Percentiles rank a stretch among this genome's conserved stretches.
Conservation (phyloP, 306 rosid genomes). For the Prunus armeniaca region DNA sequence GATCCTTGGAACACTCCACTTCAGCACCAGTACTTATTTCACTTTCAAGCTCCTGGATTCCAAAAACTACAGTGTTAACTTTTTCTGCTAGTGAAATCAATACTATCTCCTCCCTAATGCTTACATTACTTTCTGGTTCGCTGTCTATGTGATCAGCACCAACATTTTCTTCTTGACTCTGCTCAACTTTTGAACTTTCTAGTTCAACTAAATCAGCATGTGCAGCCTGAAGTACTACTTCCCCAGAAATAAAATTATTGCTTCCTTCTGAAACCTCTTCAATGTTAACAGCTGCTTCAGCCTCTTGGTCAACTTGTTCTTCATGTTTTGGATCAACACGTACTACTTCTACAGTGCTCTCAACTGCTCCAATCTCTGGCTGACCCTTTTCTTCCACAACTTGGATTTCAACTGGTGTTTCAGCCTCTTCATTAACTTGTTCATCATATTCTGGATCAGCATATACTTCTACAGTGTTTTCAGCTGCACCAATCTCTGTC, state of each 20-base stretch:
- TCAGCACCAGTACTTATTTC: neutral
- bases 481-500: neutral
- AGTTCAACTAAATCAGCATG: conserved; percentile 16
- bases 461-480: neutral
- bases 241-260: neutral
- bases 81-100: neutral
- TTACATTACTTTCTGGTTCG: neutral
- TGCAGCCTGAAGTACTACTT: neutral
- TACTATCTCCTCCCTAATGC: conserved; percentile 3
- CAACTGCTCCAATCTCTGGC: neutral
- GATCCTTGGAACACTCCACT: neutral
- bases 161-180: neutral
- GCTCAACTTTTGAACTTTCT: neutral
- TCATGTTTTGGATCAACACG: conserved; percentile 6
- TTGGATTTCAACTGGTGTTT: neutral
- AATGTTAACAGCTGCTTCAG: neutral
- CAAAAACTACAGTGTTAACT: neutral
- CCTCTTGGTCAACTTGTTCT: neutral
- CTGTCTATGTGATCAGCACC: neutral
- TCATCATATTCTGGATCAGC: conserved; percentile 18
- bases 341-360: neutral
- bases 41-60: neutral
- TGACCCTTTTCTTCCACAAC: conserved; percentile 14
- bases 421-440: conserved; percentile 8
- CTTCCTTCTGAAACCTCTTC: neutral